Conservation (phyloP, 75 land plant species). For the Picea sitchensis region DNA sequence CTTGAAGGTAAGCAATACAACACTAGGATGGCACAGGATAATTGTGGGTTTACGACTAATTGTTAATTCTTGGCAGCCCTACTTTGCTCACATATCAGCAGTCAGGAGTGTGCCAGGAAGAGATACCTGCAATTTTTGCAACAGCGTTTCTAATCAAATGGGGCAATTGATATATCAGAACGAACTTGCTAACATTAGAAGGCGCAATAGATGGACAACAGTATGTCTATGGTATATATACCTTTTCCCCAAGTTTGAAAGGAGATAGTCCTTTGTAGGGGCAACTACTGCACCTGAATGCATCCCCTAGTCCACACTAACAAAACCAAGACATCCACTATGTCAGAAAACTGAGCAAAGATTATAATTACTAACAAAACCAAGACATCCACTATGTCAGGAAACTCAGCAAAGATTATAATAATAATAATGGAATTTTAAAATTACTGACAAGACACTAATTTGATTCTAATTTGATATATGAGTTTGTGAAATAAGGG, state of each 20-base stretch:
- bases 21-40: neutral
- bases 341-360: too few species aligned
- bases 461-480: too few species aligned
- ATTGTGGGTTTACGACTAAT: neutral
- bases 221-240: conserved; percentile 11
- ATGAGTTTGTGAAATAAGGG: too few species aligned
- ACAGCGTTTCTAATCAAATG: neutral
- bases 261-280: conserved; percentile 95
- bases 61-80: neutral
- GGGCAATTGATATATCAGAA: neutral
- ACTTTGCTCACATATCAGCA: conserved; percentile 41
- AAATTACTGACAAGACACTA: too few species aligned
- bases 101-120: conserved; percentile 47
- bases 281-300: conserved; percentile 87
- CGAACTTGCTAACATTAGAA: neutral
- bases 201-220: neutral
- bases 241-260: conserved; percentile 97
- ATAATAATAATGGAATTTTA: too few species aligned
- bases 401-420: neutral
- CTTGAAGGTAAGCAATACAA: neutral
- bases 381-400: neutral
- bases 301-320: conserved; percentile 99
- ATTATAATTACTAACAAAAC: neutral
- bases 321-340: neutral
- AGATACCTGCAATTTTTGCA: conserved; percentile 31